These are phyloP conservation scores for Leptomonas pyrrhocoris DNA, from an alignment of 208 protist genomes.

Conservation along the genomic window DNA sequence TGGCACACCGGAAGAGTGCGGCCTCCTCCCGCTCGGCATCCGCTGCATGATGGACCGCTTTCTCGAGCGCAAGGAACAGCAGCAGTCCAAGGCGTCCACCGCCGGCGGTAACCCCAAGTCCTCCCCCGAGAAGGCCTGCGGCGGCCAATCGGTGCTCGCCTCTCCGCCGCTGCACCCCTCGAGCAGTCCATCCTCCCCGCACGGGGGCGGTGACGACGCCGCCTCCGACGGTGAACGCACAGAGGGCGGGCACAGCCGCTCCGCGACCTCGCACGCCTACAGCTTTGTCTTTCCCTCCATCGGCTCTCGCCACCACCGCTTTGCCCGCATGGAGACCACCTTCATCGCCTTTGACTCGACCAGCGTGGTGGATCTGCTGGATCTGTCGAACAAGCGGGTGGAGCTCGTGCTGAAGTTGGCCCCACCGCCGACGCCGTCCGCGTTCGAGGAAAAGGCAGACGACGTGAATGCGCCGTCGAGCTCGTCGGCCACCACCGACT, in stretches of 20 bases:
- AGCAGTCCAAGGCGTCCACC: constrained; percentile 21
- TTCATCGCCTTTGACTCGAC: constrained; percentile 82
- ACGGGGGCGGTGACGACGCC: constrained; percentile 16
- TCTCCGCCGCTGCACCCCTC: constrained; percentile 15
- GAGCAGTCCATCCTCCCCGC: background rate
- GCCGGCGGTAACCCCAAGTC: constrained; percentile 10
- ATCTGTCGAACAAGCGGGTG: constrained; percentile 73
- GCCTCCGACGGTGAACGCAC: constrained; percentile 25
- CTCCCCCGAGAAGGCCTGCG: constrained; percentile 1
- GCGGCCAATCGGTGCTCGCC: background rate
- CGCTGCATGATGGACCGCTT: constrained; percentile 66
- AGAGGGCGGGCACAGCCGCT: constrained; percentile 25
- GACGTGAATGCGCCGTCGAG: constrained; percentile 27
- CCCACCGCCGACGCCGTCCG: constrained; percentile 54
- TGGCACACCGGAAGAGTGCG: constrained; percentile 79
- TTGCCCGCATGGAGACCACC: constrained; percentile 72
- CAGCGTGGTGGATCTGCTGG: constrained; percentile 78
- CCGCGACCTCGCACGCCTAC: constrained; percentile 16
- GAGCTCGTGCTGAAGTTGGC: constrained; percentile 72
- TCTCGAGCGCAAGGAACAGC: constrained; percentile 41
- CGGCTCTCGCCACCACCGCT: constrained; percentile 46
- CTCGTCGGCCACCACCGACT: constrained; percentile 48
- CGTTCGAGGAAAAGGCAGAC: constrained; percentile 47
- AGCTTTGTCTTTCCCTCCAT: constrained; percentile 51
- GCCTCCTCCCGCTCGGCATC: constrained; percentile 77